These are phyloP conservation scores for Tulasnella sp. DNA, from an alignment of 768 basidiomycete species.

Conservation along the genomic window DNA sequence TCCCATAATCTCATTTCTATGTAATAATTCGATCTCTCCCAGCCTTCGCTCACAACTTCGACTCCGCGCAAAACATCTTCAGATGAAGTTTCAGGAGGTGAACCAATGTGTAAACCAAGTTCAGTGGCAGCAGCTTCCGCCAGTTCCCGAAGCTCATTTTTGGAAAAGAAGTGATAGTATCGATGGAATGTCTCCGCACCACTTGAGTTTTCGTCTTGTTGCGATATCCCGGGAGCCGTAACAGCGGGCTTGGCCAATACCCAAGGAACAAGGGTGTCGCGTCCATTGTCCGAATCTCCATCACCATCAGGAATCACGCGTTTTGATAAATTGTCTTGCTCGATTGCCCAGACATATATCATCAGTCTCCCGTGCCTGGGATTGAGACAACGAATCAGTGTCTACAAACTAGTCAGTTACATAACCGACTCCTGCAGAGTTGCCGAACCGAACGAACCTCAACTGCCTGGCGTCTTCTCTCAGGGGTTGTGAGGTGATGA, in stretches of 20 bases:
- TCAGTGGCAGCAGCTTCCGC: slow-evolving; percentile 48
- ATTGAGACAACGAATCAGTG: slow-evolving; percentile 51
- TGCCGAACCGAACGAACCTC: slow-evolving; percentile 36
- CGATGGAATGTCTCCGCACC: slow-evolving; percentile 52
- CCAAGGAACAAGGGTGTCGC: slow-evolving; percentile 90
- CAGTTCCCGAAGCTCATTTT: slow-evolving; percentile 59
- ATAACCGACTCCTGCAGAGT: slow-evolving; percentile 2
- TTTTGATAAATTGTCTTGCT: slow-evolving; percentile 79
- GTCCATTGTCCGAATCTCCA: slow-evolving; percentile 29
- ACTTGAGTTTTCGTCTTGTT: not conserved
- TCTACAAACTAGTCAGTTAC: slow-evolving; percentile 29
- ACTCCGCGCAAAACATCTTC: too few relatives aligned
- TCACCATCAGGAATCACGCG: slow-evolving; percentile 40
- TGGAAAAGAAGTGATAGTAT: slow-evolving; percentile 92
- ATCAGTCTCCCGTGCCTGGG: slow-evolving; percentile 61
- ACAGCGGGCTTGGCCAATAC: slow-evolving; percentile 33
- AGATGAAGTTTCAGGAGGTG: slow-evolving; percentile 14
- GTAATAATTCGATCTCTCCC: slow-evolving; percentile 86
- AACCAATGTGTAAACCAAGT: slow-evolving; percentile 42
- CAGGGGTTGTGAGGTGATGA: slow-evolving; percentile 79
- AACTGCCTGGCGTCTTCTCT: slow-evolving; percentile 57
- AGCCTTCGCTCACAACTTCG: slow-evolving; percentile 40
- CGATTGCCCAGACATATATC: slow-evolving; percentile 94
- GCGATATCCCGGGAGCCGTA: slow-evolving; percentile 20
- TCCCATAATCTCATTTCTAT: slow-evolving; percentile 65